Conservation (phyloP, 306 rosid species). For the Astragalus glycyphyllos region DNA sequence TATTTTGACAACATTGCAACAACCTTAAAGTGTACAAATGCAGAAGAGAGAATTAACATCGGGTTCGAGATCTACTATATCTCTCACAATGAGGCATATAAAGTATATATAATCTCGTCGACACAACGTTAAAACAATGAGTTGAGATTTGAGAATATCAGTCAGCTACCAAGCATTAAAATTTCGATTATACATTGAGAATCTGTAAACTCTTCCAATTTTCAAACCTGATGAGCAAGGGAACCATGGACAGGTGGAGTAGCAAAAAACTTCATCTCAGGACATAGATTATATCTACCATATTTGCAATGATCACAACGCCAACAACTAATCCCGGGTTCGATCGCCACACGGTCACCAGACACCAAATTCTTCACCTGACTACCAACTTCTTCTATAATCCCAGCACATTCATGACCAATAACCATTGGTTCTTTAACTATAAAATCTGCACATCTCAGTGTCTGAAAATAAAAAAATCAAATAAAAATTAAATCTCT, state of each 20-base stretch:
- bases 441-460: constrained; percentile 77
- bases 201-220: constrained; percentile 25
- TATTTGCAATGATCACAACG: constrained; percentile 72
- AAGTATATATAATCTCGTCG: background rate
- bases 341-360: constrained; percentile 84
- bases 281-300: constrained; percentile 87
- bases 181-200: background rate
- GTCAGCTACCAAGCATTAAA: background rate
- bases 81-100: background rate
- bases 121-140: background rate
- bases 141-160: background rate
- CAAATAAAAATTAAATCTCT: constrained; percentile 25
- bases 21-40: too few relatives aligned
- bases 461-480: constrained; percentile 53
- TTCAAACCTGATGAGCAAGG: constrained; percentile 84
- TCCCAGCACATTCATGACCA: constrained; percentile 97
- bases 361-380: constrained; percentile 62
- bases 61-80: background rate
- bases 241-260: constrained; percentile 93
- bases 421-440: constrained; percentile 93
- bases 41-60: too few relatives aligned
- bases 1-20: too few relatives aligned
- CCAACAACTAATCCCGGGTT: constrained; percentile 93
- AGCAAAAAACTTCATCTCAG: constrained; percentile 90
- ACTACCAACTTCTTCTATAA: constrained; percentile 79